Conservation (phyloP, 768 basidiomycete species). For the Ramaria rubella region DNA sequence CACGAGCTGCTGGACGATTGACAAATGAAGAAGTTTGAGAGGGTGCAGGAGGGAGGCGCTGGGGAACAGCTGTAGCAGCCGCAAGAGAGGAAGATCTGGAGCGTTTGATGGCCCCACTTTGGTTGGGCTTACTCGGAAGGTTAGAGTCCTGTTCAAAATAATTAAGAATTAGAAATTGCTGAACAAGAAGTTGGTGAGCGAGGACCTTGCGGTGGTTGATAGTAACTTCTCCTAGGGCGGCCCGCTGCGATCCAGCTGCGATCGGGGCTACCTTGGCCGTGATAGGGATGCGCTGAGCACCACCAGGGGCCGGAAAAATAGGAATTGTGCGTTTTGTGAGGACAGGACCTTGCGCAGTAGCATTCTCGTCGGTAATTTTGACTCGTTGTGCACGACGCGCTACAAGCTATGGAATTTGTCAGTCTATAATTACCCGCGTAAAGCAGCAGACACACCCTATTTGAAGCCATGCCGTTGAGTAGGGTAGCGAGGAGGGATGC, state of each 20-base stretch:
- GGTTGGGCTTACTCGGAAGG: constrained; percentile 39
- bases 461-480: constrained; percentile 5
- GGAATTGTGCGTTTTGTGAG: constrained; percentile 3
- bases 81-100: constrained; percentile 63
- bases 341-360: constrained; percentile 8
- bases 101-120: constrained; percentile 48
- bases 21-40: constrained; percentile 35
- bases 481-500: not conserved
- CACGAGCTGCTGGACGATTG: constrained; percentile 8
- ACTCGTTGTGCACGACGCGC: constrained; percentile 9
- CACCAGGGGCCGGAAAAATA: constrained; percentile 2
- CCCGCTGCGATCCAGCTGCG: constrained; percentile 49
- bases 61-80: constrained; percentile 46
- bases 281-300: constrained; percentile 26
- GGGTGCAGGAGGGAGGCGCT: constrained; percentile 65
- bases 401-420: constrained; percentile 1
- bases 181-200: no score
- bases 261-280: constrained; percentile 47
- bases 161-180: not conserved
- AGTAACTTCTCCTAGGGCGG: constrained; percentile 77
- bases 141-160: constrained; percentile 36
- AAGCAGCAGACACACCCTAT: constrained; percentile 7
- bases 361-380: constrained; percentile 10
- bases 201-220: constrained; percentile 27
- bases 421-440: no score